phyloP scores from a whole-genome alignment of 768 basidiomycete species.

The Mycena indigotica region DNA sequence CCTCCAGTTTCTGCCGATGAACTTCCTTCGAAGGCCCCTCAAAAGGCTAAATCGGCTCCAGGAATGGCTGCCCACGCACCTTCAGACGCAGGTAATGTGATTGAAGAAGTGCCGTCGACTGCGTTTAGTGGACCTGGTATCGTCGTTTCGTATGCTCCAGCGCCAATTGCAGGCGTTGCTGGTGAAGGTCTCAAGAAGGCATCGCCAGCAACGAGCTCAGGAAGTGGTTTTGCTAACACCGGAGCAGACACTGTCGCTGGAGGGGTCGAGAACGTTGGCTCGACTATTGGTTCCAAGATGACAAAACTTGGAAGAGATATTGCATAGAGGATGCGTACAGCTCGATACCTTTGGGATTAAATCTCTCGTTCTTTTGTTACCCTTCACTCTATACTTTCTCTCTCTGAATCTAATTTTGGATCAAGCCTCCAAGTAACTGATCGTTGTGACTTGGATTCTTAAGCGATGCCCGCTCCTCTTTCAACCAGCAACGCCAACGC shows the following conservation, averaged over 20 bases:
- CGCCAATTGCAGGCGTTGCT: neutral
- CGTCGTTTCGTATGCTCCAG: constrained; percentile 1
- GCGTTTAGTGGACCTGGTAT: neutral
- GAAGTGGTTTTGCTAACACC: neutral
- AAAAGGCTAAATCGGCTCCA: neutral
- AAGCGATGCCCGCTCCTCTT: constrained; percentile 42
- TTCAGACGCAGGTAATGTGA: neutral
- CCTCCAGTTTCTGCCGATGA: constrained; percentile 4
- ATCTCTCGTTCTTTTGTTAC: constrained; percentile 5
- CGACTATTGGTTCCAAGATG: neutral
- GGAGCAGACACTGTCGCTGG: neutral
- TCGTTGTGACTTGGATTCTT: neutral
- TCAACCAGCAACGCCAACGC: constrained; percentile 31
- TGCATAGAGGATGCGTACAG: neutral
- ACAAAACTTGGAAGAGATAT: neutral
- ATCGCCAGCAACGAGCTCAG: too few relatives aligned
- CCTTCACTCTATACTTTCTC: neutral
- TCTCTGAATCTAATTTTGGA: neutral
- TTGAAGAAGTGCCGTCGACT: neutral
- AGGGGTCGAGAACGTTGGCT: neutral
- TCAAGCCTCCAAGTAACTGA: neutral
- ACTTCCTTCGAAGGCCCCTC: neutral
- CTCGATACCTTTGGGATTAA: neutral
- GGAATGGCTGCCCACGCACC: neutral
- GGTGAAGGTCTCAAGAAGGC: neutral